Evolutionary conservation across 139 green algal species (phyloP), one percentile per base, ranked within the genome.

Genomic region (Coccomyxa sp.): DNA sequence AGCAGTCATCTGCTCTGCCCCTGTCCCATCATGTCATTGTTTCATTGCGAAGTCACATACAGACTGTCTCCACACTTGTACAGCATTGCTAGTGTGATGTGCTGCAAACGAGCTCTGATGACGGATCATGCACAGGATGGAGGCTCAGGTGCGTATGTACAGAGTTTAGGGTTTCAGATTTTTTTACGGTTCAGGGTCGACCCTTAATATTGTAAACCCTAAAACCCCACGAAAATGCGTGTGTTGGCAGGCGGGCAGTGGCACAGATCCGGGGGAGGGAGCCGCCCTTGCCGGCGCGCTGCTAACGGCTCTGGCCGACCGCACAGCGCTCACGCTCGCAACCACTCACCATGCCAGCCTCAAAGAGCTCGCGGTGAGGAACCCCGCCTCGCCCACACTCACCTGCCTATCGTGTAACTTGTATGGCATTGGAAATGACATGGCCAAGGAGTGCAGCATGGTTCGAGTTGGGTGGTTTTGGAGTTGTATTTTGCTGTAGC

Each of bases 251-350:
- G 80, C 96, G 51, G 94, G 94, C 68, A 90, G 80, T 76, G 94
- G 94, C 28, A 97, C 94, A 28, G 94, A 97, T 85, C 94, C 94
- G 10, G 80, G 68, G 4, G 94, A 97, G 85, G 94, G 94, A 10
- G 90, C 92, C 3, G 91, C 94, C 1, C 83, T 97, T 59, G 94
- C 89, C 7, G 86, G 82, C 13, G 88, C 91, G 15, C 76, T 96
- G 28, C 85, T 96, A 77, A 38, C 86, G n/a, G 27, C 67, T 13
- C 85, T 95, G 51, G 81, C 86, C 17, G 78, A 60, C 31, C 68
- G 76, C 13, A 87, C 91, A 18, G 81, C 79, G 7, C 85, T 95
- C 27, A 94, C 92, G 0, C 88, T 91, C 27, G 88, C 82, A 28
- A 95, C 92, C 66, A 94, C 87, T 0, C 92, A 95, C 86, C 89